Evolutionary conservation across 768 basidiomycete species (phyloP), one percentile per base, ranked within the genome.

Genomic region (Boletus rubroflammeus): DNA sequence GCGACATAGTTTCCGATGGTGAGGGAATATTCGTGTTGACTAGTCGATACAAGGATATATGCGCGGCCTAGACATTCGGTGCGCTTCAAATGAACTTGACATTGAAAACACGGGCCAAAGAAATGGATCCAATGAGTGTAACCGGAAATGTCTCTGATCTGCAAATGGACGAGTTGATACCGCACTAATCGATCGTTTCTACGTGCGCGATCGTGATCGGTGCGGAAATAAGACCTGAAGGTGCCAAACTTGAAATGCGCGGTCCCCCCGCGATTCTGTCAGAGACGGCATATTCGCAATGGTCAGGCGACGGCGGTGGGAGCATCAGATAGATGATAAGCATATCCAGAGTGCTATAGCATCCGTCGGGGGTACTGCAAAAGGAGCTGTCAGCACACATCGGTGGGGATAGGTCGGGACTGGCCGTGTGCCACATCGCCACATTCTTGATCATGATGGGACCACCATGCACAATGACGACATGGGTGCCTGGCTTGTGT

Each of bases 131-230:
- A 32, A 14, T 14, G 36, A 50, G 39, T 19, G 31, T 40, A 23
- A 42, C 40, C 39, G 46, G 48, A 53, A 40, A 55, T 46, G 57
- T 45, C 39, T 31, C 26, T 47, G 43, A 64, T 66, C 63, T 63
- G 44, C 55, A 55, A 41, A 49, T 53, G 39, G 34, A 44, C 11
- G 25, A 28, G 43, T 45, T 55, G 60, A 29, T 42, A 53, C 46
- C 29, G 46, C 17, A 47, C 46, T 45, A 54, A 52, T 51, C 49
- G 50, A 54, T 48, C 58, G 7, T 11, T 48, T 36, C 13, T 31
- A 34, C 46, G 13, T 5, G 42, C n/a, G 32, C 55, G 64, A 65
- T 66, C 64, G 39, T 47, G 64, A 67, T 66, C 66, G 65, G 35
- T 34, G 38, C 49, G 51, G 34, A 55, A 42, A 53, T 41, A 54